These are phyloP conservation scores for Neospermospora avenae DNA, from an alignment of 2,329 filamentous ascomycete species.

Conservation along the genomic window DNA sequence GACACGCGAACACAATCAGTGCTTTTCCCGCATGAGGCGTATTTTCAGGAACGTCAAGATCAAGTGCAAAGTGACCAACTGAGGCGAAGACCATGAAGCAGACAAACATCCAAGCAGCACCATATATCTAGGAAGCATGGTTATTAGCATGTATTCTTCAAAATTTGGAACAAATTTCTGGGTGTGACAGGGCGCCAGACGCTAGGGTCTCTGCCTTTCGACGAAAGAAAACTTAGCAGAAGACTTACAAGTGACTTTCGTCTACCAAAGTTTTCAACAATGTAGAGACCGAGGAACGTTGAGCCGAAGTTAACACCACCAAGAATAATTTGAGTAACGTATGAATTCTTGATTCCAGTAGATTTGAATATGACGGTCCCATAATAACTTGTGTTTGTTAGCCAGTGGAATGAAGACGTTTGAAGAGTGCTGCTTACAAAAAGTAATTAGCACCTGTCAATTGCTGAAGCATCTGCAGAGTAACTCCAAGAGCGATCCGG, in stretches of 20 bases:
- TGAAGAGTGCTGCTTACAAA: slow-evolving; percentile 34
- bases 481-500: slow-evolving; percentile 60
- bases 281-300: slow-evolving; percentile 61
- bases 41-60: slow-evolving; percentile 41
- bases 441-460: slow-evolving; percentile 61
- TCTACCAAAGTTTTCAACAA: slow-evolving; percentile 63
- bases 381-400: slow-evolving; percentile 49
- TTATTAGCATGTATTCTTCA: neutral
- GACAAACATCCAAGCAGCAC: slow-evolving; percentile 58
- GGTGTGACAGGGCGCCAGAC: neutral
- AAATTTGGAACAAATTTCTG: neutral
- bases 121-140: slow-evolving; percentile 43
- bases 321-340: slow-evolving; percentile 65
- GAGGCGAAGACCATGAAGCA: slow-evolving; percentile 57
- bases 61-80: slow-evolving; percentile 47
- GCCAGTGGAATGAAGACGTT: neutral
- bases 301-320: slow-evolving; percentile 63
- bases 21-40: slow-evolving; percentile 51
- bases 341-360: slow-evolving; percentile 52
- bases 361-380: slow-evolving; percentile 60
- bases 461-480: slow-evolving; percentile 64
- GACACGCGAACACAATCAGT: slow-evolving; percentile 65
- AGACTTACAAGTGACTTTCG: slow-evolving; percentile 44
- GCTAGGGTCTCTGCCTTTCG: neutral
- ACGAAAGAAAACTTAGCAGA: neutral